A percentile compares a stretch with the other conserved stretches of the same genome.
phyloP scores from a whole-genome alignment of 164 flowering plant species.

The Akebia trifoliata region DNA sequence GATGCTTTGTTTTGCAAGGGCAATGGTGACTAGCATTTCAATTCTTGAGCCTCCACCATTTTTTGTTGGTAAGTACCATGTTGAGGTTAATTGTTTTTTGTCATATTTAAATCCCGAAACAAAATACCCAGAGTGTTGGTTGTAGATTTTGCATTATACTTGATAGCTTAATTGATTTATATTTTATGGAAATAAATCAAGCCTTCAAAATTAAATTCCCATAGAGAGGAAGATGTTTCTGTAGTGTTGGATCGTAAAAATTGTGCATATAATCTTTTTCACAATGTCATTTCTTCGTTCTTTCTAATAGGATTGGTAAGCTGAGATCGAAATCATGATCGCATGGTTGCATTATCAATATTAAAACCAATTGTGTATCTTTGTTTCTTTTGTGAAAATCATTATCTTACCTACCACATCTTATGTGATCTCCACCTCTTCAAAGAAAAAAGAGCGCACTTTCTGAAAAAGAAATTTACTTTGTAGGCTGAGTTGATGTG shows the following conservation, averaged over 20 bases:
- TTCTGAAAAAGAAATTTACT: not conserved
- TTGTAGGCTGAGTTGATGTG: not conserved
- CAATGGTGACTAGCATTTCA: slow-evolving; percentile 6
- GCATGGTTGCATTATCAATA: too few species aligned
- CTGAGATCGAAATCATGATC: too few species aligned
- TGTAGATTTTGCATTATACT: not conserved
- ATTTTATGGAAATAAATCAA: slow-evolving; percentile 1
- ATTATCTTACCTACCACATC: not conserved
- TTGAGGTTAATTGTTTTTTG: not conserved
- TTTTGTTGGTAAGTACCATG: not conserved
- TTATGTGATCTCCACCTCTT: not conserved
- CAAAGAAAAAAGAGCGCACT: not conserved
- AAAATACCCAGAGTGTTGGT: not conserved
- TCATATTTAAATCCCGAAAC: not conserved
- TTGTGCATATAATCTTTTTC: not conserved
- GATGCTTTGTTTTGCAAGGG: slow-evolving; percentile 10
- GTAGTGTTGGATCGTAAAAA: not conserved
- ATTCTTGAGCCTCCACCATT: not conserved
- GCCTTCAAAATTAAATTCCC: not conserved
- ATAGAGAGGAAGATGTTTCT: not conserved
- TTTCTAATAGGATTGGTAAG: too few species aligned
- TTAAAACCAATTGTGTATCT: too few species aligned
- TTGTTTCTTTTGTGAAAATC: too few species aligned
- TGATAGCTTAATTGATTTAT: not conserved
- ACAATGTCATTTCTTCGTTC: too few species aligned